These are phyloP conservation scores for Chaetomium olivaceum DNA, from an alignment of 2,329 filamentous ascomycete genomes.

Conservation along the genomic window DNA sequence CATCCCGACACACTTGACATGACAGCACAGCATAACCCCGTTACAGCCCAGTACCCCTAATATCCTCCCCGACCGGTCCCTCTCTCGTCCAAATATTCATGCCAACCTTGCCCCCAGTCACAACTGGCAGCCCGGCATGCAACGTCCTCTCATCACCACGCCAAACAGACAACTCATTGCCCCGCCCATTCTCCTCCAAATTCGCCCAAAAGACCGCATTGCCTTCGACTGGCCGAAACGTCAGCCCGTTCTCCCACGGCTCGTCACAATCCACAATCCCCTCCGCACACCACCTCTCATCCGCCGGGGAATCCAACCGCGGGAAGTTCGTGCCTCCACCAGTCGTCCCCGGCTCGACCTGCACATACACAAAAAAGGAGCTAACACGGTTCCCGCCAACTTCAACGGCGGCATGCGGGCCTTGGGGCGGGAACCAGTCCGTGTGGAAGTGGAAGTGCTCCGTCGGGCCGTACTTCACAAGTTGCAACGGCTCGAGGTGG, in stretches of 20 bases:
- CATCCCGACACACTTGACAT: background rate
- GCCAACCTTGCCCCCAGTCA: conserved; percentile 49
- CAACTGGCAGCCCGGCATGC: conserved; percentile 50
- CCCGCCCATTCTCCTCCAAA: conserved; percentile 40
- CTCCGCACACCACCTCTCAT: conserved; percentile 45
- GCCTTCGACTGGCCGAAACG: conserved; percentile 49
- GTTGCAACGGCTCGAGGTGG: conserved; percentile 50
- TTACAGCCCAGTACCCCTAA: conserved; percentile 16
- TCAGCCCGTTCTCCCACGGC: conserved; percentile 49
- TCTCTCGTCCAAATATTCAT: conserved; percentile 56
- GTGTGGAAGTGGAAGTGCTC: conserved; percentile 53
- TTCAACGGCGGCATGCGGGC: conserved; percentile 38
- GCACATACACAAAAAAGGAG: conserved; percentile 52
- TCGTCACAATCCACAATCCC: conserved; percentile 49
- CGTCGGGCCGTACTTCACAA: conserved; percentile 48
- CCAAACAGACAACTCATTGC: too few species aligned
- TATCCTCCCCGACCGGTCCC: conserved; percentile 40
- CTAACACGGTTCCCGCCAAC: conserved; percentile 48
- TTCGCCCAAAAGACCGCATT: conserved; percentile 55
- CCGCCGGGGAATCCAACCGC: conserved; percentile 41
- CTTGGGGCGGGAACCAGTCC: conserved; percentile 49
- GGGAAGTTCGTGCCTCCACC: conserved; percentile 55
- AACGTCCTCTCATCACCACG: conserved; percentile 45
- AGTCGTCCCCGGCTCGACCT: conserved; percentile 42
- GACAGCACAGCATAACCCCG: background rate